These are phyloP conservation scores for Paxillus ammoniavirescens DNA, from an alignment of 768 basidiomycete species.

Conservation along the genomic window DNA sequence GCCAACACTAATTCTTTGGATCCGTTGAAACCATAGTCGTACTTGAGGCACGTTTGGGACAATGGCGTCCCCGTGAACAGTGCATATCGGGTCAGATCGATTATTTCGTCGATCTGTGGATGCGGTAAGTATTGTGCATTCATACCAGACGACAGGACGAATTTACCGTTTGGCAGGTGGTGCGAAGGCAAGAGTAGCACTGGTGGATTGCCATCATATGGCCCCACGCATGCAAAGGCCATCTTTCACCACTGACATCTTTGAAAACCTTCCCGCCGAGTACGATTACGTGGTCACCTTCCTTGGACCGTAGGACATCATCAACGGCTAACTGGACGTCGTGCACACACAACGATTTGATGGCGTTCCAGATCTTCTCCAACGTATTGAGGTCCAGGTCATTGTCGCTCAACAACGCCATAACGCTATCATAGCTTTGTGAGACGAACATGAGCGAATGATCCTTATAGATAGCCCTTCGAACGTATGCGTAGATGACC, in stretches of 20 bases:
- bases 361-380: constrained; percentile 34
- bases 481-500: constrained; percentile 36
- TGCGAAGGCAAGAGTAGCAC: constrained; percentile 34
- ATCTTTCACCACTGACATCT: constrained; percentile 21
- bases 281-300: too few relatives aligned
- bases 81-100: too few relatives aligned
- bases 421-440: constrained; percentile 31
- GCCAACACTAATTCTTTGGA: too few relatives aligned
- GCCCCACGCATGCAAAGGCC: constrained; percentile 37
- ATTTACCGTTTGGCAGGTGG: constrained; percentile 29
- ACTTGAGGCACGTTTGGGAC: too few relatives aligned
- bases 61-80: too few relatives aligned
- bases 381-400: constrained; percentile 29
- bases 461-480: constrained; percentile 37
- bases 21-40: too few relatives aligned
- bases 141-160: neutral
- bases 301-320: too few relatives aligned
- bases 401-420: constrained; percentile 28
- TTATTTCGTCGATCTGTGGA: too few relatives aligned
- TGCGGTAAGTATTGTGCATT: too few relatives aligned
- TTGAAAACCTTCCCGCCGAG: constrained; percentile 17
- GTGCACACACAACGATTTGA: constrained; percentile 19
- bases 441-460: constrained; percentile 37
- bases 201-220: constrained; percentile 29
- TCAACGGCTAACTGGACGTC: too few relatives aligned